phyloP scores from a whole-genome alignment of 148 eudicot species.

The Rhododendron ferrugineum region DNA sequence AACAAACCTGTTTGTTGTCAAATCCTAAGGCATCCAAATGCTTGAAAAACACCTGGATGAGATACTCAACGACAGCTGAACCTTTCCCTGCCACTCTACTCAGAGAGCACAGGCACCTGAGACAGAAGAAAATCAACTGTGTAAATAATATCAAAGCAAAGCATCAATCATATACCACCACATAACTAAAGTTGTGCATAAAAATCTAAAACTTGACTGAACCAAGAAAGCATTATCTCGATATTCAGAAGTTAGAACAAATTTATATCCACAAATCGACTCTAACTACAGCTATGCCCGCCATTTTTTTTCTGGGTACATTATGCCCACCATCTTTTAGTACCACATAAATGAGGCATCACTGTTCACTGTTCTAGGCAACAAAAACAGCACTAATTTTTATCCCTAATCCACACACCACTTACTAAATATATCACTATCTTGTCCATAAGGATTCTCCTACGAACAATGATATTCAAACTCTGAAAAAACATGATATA shows the following conservation, averaged over 20 bases:
- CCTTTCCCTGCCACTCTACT: conserved; percentile 84
- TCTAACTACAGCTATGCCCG: background rate
- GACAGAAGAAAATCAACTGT: conserved; percentile 5
- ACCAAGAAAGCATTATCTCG: background rate
- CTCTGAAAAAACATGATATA: background rate
- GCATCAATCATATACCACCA: background rate
- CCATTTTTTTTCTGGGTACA: too few relatives aligned
- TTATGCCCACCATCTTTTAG: background rate
- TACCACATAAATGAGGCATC: background rate
- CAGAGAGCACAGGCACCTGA: conserved; percentile 88
- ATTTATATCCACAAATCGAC: background rate
- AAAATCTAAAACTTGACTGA: background rate
- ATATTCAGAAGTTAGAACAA: background rate
- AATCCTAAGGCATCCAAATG: conserved; percentile 76
- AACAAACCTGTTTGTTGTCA: conserved; percentile 75
- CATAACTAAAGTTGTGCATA: background rate
- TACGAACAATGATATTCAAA: background rate
- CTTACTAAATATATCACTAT: background rate
- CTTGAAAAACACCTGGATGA: conserved; percentile 73
- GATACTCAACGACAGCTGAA: conserved; percentile 62
- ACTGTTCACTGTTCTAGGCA: too few relatives aligned
- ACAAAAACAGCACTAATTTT: background rate
- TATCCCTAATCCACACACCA: background rate
- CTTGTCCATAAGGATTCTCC: background rate
- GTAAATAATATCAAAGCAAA: background rate